Conservation (phyloP, 805 yeast genomes). For the Suhomyces xylopsoci region DNA sequence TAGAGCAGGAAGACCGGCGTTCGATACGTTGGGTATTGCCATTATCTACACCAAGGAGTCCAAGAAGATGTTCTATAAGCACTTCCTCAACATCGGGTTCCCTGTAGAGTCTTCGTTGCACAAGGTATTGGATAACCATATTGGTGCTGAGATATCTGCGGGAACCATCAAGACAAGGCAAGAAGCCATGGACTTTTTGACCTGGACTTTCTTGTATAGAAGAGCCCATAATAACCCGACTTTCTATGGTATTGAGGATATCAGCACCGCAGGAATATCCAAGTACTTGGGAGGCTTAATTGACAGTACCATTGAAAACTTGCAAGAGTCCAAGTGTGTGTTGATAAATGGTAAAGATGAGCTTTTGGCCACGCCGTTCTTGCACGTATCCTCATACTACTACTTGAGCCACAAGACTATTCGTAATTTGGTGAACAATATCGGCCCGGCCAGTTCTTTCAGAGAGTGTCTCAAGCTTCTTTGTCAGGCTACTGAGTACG, state of each 20-base stretch:
- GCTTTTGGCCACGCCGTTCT: slow-evolving; percentile 69
- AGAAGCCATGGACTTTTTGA: slow-evolving; percentile 69
- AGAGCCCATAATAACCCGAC: slow-evolving; percentile 77
- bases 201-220: slow-evolving; percentile 74
- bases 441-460: slow-evolving; percentile 46
- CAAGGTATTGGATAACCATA: slow-evolving; percentile 71
- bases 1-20: slow-evolving; percentile 80
- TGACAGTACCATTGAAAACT: slow-evolving; percentile 62
- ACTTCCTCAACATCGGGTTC: slow-evolving; percentile 73
- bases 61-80: slow-evolving; percentile 72
- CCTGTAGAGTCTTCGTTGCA: slow-evolving; percentile 81
- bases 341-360: slow-evolving; percentile 44
- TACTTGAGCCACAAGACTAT: slow-evolving; percentile 90
- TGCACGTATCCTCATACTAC: slow-evolving; percentile 85
- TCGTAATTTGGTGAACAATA: slow-evolving; percentile 58
- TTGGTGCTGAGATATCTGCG: slow-evolving; percentile 76
- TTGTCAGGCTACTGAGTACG: slow-evolving; percentile 73
- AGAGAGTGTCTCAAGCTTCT: slow-evolving; percentile 60
- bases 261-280: slow-evolving; percentile 52
- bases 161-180: slow-evolving; percentile 64
- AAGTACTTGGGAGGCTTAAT: slow-evolving; percentile 60
- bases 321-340: slow-evolving; percentile 73
- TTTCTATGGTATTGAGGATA: slow-evolving; percentile 69
- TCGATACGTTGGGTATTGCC: slow-evolving; percentile 73
- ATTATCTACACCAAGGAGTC: slow-evolving; percentile 74